Percentiles rank a stretch among this genome's conserved stretches.
Evolutionary conservation across 345 rosid species (phyloP).

Genomic region (Camelina hispida): DNA sequence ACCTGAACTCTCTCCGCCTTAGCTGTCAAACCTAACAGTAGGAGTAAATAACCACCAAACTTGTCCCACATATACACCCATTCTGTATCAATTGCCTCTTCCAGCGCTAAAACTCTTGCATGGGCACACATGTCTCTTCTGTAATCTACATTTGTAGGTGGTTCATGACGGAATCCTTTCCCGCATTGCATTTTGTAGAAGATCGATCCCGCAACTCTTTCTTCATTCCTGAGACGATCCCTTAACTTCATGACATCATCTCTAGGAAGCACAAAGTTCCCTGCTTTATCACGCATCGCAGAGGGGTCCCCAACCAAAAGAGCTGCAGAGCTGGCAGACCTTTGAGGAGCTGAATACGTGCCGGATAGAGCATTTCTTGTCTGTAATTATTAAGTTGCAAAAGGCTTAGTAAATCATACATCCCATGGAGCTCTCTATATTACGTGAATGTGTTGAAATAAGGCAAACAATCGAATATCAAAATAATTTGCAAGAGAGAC

Average conservation of each 20-base stretch:
- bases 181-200: conserved; percentile 67
- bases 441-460: conserved; percentile 19
- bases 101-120: conserved; percentile 95
- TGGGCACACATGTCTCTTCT: conserved; percentile 99
- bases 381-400: conserved; percentile 52
- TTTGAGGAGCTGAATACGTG: conserved; percentile 98
- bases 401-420: conserved; percentile 20
- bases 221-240: conserved; percentile 96
- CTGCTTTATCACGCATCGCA: conserved; percentile 91
- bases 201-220: conserved; percentile 78
- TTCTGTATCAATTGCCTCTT: conserved; percentile 99
- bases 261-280: conserved; percentile 96
- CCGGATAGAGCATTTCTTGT: conserved; percentile 99
- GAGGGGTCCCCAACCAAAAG: conserved; percentile 98
- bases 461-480: conserved; percentile 16
- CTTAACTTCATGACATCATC: conserved; percentile 98
- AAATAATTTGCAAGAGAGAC: conserved; percentile 16
- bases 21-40: conserved; percentile 96
- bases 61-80: conserved; percentile 99
- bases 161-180: conserved; percentile 62
- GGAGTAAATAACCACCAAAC: conserved; percentile 96
- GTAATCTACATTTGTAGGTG: conserved; percentile 67
- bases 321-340: conserved; percentile 99
- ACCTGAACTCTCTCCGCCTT: conserved; percentile 99
- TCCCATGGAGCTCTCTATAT: conserved; percentile 18